Base-by-base conservation (phyloP, 2,329 filamentous ascomycete genomes). In the Aspergillus hortae region DNA sequence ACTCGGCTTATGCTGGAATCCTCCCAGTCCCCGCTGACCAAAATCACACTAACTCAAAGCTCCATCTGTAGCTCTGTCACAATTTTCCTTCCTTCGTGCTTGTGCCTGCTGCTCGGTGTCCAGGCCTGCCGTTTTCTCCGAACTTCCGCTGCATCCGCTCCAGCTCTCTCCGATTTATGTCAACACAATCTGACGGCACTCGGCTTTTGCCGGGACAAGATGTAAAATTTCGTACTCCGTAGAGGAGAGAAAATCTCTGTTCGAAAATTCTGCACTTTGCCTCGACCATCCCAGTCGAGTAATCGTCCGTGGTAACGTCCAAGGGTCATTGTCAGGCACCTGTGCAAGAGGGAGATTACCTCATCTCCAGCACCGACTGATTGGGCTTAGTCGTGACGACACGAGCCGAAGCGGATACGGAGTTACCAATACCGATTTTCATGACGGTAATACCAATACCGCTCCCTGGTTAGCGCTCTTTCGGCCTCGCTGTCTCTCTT, bases 401-500 rank as follows among this genome's bases (percentile, higher is more conserved):
- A 67, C 62, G 56, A 56, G 15, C 35, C 19, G 14, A 49, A 19
- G 32, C 46, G 32, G 32, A 36, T n/a, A 21, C 45, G 46, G 53
- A 65, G 56, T 38, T 30, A 30, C 27, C 27, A 30, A 30, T 30
- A 30, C 27, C 27, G 27, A 2, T 30, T 30, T 30, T 11, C 27
- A 23, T 30, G 27, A 30, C 46, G 30, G 64, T 65, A 65, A 65
- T 67, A 66, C 64, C 15, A 53, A 57, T 65, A 67, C 55, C n/a
- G 23, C 33, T 35, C 19, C 2, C 19, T 33, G 38, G 23, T 35
- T 50, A 46, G 56, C 56, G 56, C 33, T 50, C 50, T 58, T 56
- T 56, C 55, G 23, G 23, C 23, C 23, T 23, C 23, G 57, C 23
- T 57, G 57, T 58, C 54, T 51, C 50, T 50, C 54, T 51, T 50